phyloP scores from a whole-genome alignment of 768 basidiomycete genomes.

The Hemileccinum impolitum region DNA sequence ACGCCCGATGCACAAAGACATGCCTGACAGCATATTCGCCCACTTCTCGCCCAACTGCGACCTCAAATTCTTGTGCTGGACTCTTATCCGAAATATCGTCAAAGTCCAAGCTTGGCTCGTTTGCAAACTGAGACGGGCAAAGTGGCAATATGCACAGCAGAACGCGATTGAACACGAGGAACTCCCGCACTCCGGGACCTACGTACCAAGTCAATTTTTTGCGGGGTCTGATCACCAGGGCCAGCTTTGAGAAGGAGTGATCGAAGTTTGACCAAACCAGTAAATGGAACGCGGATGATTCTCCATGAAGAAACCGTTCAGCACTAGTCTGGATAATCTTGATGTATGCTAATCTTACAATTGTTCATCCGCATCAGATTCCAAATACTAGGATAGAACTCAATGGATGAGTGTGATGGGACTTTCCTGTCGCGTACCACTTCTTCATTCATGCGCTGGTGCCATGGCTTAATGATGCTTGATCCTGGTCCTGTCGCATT shows the following conservation, averaged over 20 bases:
- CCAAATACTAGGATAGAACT: slow-evolving; percentile 55
- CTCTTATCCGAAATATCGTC: slow-evolving; percentile 59
- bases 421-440: slow-evolving; percentile 43
- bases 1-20: slow-evolving; percentile 14
- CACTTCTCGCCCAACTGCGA: slow-evolving; percentile 69
- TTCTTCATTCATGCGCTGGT: slow-evolving; percentile 66
- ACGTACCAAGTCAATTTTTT: slow-evolving; percentile 66
- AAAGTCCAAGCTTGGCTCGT: slow-evolving; percentile 79
- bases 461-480: slow-evolving; percentile 83
- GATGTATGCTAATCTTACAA: slow-evolving; percentile 47
- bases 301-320: slow-evolving; percentile 36
- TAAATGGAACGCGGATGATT: slow-evolving; percentile 84
- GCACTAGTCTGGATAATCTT: neutral
- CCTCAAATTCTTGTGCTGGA: slow-evolving; percentile 68
- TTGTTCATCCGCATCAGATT: slow-evolving; percentile 91
- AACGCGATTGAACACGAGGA: neutral
- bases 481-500: slow-evolving; percentile 56
- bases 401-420: slow-evolving; percentile 2
- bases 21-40: slow-evolving; percentile 87
- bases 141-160: neutral
- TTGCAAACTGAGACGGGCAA: slow-evolving; percentile 52
- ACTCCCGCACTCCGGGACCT: neutral
- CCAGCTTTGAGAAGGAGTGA: slow-evolving; percentile 83
- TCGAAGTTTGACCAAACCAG: slow-evolving; percentile 79
- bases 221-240: slow-evolving; percentile 73